These are phyloP conservation scores for Rhizophagus clarus DNA, from an alignment of 192 early-diverging fungal genomes.

Conservation along the genomic window DNA sequence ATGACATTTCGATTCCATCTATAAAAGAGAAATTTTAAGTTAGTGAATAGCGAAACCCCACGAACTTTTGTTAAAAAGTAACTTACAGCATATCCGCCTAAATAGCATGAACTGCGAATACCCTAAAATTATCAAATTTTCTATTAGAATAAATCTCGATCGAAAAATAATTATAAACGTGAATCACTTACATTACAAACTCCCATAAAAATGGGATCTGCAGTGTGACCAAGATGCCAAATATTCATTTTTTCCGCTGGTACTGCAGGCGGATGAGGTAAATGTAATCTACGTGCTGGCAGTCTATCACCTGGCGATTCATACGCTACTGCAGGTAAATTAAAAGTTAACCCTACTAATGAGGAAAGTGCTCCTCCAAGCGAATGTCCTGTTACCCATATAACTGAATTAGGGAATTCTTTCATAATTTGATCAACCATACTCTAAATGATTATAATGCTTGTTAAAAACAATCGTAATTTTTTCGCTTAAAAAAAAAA, in stretches of 20 bases:
- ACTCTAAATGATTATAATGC: constrained; percentile 49
- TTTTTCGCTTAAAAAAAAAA: no score
- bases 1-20: constrained; percentile 55
- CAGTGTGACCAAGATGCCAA: constrained; percentile 88
- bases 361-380: constrained; percentile 75
- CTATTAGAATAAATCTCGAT: not conserved
- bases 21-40: constrained; percentile 23
- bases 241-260: constrained; percentile 71
- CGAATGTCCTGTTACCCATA: constrained; percentile 90
- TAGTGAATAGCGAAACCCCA: not conserved
- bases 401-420: constrained; percentile 66
- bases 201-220: constrained; percentile 91
- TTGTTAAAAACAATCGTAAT: no score
- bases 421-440: constrained; percentile 65
- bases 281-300: constrained; percentile 77
- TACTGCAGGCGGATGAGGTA: constrained; percentile 62
- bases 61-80: not conserved
- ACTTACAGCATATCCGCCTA: constrained; percentile 42
- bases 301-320: constrained; percentile 84
- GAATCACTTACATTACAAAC: constrained; percentile 59
- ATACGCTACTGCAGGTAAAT: constrained; percentile 79
- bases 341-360: constrained; percentile 81
- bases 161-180: constrained; percentile 1
- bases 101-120: constrained; percentile 36
- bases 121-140: constrained; percentile 30